These are phyloP conservation scores for Corylus avellana DNA, from an alignment of 306 rosid genomes.

Conservation along the genomic window DNA sequence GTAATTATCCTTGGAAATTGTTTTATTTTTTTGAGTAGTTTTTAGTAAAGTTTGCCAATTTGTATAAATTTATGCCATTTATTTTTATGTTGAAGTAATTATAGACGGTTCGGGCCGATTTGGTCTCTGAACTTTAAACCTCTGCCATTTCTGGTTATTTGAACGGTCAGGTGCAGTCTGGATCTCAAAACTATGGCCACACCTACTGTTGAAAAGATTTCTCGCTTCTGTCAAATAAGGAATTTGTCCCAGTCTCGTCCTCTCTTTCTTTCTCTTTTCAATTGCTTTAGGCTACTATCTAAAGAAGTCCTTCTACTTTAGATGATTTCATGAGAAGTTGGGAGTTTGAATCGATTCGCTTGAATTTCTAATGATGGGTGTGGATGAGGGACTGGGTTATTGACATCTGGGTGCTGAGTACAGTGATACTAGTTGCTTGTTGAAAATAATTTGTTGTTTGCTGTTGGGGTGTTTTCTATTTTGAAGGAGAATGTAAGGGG, in stretches of 20 bases:
- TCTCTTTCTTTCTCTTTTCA: not conserved
- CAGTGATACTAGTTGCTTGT: constrained; percentile 51
- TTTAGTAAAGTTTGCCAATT: not conserved
- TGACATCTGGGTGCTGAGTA: constrained; percentile 52
- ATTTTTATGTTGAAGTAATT: not conserved
- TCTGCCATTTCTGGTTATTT: not conserved
- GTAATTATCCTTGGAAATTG: not conserved
- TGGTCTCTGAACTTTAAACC: not conserved
- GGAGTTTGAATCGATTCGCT: constrained; percentile 27
- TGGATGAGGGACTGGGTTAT: constrained; percentile 42
- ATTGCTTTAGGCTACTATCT: not conserved
- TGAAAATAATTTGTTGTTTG: constrained; percentile 56
- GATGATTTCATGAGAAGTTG: constrained; percentile 25
- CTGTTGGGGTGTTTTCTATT: constrained; percentile 66
- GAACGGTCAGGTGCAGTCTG: not conserved
- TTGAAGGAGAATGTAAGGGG: constrained; percentile 76
- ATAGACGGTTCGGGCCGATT: no score
- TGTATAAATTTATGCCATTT: not conserved
- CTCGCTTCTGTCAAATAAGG: constrained; percentile 1
- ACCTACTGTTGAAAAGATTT: not conserved
- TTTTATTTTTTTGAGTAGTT: not conserved
- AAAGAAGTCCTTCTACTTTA: constrained; percentile 15
- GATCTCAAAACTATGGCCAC: not conserved
- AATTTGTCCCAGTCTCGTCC: not conserved
- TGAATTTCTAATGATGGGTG: constrained; percentile 49